Evolutionary conservation across 345 rosid genomes (phyloP).

Genomic region (Pistacia atlantica): DNA sequence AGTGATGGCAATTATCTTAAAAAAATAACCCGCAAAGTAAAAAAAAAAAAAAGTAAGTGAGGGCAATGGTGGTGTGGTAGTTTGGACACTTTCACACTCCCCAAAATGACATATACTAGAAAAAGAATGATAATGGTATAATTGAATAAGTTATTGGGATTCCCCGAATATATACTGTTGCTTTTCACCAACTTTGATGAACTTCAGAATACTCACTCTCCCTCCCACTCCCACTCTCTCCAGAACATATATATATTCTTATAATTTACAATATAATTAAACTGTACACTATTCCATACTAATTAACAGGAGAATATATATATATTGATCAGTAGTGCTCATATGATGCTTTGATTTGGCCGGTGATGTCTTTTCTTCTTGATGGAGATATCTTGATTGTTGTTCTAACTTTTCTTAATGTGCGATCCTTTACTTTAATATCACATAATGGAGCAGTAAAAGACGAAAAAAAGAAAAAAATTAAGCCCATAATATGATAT

Average conservation of each 20-base stretch:
- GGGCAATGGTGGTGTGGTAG: neutral
- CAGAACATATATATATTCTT: neutral
- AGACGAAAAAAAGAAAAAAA: neutral
- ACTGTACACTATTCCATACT: neutral
- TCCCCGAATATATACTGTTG: conserved; percentile 5
- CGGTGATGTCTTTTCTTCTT: conserved; percentile 18
- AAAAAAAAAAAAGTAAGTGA: neutral
- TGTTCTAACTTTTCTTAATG: conserved; percentile 7
- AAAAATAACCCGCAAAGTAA: neutral
- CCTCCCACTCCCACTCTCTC: neutral
- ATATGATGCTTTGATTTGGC: conserved; percentile 31
- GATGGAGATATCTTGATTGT: conserved; percentile 23
- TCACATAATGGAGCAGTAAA: neutral
- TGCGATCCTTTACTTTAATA: conserved; percentile 2
- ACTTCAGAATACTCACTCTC: neutral
- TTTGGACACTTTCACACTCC: conserved; percentile 6
- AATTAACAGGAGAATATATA: too few relatives aligned
- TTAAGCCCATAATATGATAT: neutral
- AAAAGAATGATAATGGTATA: neutral
- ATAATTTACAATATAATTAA: too few relatives aligned
- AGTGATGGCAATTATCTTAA: too few relatives aligned
- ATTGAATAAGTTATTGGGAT: conserved; percentile 20
- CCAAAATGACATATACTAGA: neutral
- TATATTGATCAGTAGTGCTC: conserved; percentile 15
- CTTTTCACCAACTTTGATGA: conserved; percentile 13